A percentile compares a stretch with the other conserved stretches of the same genome.
These are phyloP conservation scores for Centella asiatica DNA, from an alignment of 129 eudicot genomes.

Conservation along the genomic window DNA sequence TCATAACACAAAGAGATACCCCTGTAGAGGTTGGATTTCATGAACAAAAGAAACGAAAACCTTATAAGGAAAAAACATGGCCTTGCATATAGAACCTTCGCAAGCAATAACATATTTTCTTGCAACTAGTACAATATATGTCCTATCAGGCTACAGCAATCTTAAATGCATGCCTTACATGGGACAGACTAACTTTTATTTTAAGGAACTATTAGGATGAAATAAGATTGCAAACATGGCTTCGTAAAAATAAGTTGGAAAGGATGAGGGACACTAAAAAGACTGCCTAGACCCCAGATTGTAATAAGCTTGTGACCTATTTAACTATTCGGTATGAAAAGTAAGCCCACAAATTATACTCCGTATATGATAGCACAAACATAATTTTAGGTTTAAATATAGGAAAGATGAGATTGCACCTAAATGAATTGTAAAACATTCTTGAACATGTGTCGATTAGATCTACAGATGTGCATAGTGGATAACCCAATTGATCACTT, in stretches of 20 bases:
- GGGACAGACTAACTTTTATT: neutral
- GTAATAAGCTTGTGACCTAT: neutral
- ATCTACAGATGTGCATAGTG: conserved; percentile 69
- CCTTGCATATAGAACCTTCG: neutral
- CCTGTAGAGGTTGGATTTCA: no score
- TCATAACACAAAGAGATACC: neutral
- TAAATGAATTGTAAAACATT: conserved; percentile 87
- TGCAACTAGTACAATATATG: no score
- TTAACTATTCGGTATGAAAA: neutral
- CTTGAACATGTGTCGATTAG: conserved; percentile 58
- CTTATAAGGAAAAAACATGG: neutral
- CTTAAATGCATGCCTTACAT: neutral
- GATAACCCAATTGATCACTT: conserved; percentile 42
- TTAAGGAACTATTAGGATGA: neutral
- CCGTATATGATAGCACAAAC: neutral
- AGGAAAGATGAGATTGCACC: conserved; percentile 32
- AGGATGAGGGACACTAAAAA: neutral
- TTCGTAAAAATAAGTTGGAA: neutral
- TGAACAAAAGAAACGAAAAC: neutral
- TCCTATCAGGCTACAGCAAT: no score
- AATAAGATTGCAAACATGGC: no score
- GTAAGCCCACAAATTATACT: neutral
- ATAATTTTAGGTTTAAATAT: neutral
- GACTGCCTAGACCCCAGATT: neutral
- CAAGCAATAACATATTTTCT: no score